phyloP scores from a whole-genome alignment of 352 stramenopile species.

The Pilasporangium apinafurcum region DNA sequence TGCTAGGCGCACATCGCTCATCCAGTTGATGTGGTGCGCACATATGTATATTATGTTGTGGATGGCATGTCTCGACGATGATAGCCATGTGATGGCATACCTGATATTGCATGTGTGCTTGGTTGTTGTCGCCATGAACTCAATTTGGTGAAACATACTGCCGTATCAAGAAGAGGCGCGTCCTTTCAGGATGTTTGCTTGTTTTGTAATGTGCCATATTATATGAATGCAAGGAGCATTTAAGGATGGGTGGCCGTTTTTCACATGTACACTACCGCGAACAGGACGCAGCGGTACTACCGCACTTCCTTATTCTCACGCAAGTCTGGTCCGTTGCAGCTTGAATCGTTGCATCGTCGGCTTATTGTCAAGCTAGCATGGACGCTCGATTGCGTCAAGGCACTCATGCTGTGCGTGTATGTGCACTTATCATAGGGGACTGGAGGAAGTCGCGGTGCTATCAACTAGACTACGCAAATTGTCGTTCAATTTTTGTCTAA shows the following conservation, averaged over 20 bases:
- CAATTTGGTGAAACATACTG: too few species aligned
- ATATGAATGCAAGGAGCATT: too few species aligned
- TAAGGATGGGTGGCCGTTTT: constrained; percentile 64
- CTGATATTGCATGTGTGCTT: too few species aligned
- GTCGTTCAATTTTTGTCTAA: constrained; percentile 78
- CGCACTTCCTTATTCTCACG: constrained; percentile 55
- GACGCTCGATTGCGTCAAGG: background rate
- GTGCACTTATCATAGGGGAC: constrained; percentile 15
- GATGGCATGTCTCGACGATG: too few species aligned
- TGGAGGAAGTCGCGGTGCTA: constrained; percentile 51
- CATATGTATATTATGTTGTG: too few species aligned
- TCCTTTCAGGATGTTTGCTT: too few species aligned
- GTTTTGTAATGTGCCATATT: too few species aligned
- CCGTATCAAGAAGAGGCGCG: constrained; percentile 5
- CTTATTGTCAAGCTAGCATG: background rate
- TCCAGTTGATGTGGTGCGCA: too few species aligned
- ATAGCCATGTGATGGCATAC: too few species aligned
- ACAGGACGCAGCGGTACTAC: constrained; percentile 53
- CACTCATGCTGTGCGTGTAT: background rate
- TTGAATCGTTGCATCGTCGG: background rate
- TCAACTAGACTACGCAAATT: constrained; percentile 42
- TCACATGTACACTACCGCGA: constrained; percentile 72
- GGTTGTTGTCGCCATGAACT: too few species aligned
- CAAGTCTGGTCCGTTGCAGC: constrained; percentile 46
- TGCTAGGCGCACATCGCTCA: too few species aligned